These are phyloP conservation scores for Lyophyllum decastes DNA, from an alignment of 768 basidiomycete genomes.

Conservation along the genomic window DNA sequence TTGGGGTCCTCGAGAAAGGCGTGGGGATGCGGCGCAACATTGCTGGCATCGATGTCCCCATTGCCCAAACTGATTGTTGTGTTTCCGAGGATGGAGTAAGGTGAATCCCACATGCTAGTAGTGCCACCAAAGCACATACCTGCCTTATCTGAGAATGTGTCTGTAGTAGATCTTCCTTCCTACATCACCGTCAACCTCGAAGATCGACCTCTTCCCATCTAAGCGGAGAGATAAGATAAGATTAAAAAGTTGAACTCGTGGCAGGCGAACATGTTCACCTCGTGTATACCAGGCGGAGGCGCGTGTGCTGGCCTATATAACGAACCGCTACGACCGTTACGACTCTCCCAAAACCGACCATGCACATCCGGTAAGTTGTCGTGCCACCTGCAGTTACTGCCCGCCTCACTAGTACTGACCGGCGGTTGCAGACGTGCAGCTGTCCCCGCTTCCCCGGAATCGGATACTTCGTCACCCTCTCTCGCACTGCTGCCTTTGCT, in stretches of 20 bases:
- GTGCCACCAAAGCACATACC: too few species aligned
- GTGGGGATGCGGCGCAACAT: too few species aligned
- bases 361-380: slow-evolving; percentile 14
- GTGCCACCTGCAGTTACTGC: not conserved
- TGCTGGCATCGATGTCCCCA: too few species aligned
- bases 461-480: slow-evolving; percentile 12
- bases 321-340: slow-evolving; percentile 14
- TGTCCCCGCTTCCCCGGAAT: slow-evolving; percentile 8
- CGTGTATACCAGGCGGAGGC: slow-evolving; percentile 17
- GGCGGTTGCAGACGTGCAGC: slow-evolving; percentile 16
- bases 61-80: too few species aligned
- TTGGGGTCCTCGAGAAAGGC: too few species aligned
- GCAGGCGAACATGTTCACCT: slow-evolving; percentile 10
- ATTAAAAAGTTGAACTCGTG: slow-evolving; percentile 13
- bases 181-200: too few species aligned
- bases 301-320: slow-evolving; percentile 13
- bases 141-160: too few species aligned
- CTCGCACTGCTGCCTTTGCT: slow-evolving; percentile 16
- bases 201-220: too few species aligned
- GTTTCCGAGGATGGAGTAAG: too few species aligned
- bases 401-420: not conserved
- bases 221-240: slow-evolving; percentile 18
- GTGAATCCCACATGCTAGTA: too few species aligned
- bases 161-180: too few species aligned
- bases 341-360: slow-evolving; percentile 9